Evolutionary conservation across 352 stramenopile species (phyloP), one percentile per base, ranked within the genome.

Genomic region (Phytophthora cactorum): DNA sequence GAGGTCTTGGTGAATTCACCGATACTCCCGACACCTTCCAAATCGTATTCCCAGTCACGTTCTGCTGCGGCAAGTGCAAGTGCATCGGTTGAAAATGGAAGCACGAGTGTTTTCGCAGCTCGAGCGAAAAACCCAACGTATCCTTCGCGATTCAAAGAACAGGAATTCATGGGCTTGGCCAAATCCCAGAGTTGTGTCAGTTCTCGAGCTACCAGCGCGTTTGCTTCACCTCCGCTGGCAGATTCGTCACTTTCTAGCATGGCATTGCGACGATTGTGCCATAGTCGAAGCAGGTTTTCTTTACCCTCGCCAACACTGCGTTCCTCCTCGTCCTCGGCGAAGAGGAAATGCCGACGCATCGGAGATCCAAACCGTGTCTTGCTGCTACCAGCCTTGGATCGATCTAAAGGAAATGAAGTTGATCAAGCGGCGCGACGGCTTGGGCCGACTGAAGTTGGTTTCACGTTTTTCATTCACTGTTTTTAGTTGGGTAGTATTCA

Each of bases 1-100:
- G 34, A 11, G 36, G 36, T 39, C 57, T 64, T 64, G 3, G 31
- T 59, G 5, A 50, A 27, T 0, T 67, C 43, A 29, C 12, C 17
- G 4, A 52, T 38, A 34, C 57, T 45, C 3, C 47, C 39, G 10
- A 39, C 56, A 11, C 69, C 71, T 64, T 79, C 69, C 4, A 73
- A 74, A 65, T 93, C 85, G 69, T 93, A 93, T n/a, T 84, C 59
- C 85, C 85, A 91, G 70, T 93, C 85, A 10, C 81, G 71, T 44
- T 77, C 55, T 0, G 80, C 82, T 28, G 88, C 70, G 32, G 59
- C 54, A 0, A 72, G 41, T 4, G 85, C 83, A 25, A 72, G 27
- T 22, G 83, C 56, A 29, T 66, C 63, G 14, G 45, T 49, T 51
- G 66, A 72, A 39, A 92, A 54, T 2, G 79, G 73, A 49, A 88